Evolutionary conservation across 768 basidiomycete species (phyloP).

Genomic region (Phylloporus scabripes): DNA sequence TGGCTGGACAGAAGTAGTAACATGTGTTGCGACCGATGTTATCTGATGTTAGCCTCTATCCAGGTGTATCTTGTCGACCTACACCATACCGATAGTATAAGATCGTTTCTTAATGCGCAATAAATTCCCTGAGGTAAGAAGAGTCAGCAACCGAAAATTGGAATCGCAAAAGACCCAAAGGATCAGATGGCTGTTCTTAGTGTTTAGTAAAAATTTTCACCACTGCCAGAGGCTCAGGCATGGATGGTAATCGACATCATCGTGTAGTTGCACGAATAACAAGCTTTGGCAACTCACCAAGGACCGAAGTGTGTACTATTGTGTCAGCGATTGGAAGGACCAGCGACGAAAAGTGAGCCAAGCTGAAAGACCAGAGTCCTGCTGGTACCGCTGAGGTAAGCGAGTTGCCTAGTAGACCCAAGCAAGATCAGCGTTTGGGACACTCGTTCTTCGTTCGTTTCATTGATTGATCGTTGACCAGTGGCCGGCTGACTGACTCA

Average conservation of each 20-base stretch:
- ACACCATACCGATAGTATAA: not conserved
- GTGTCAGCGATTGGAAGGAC: not conserved
- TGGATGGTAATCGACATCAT: conserved; percentile 23
- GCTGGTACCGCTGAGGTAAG: not conserved
- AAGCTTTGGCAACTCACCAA: conserved; percentile 2
- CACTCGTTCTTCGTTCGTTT: too few relatives aligned
- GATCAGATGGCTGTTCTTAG: conserved; percentile 34
- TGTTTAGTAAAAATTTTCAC: conserved; percentile 25
- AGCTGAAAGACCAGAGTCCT: too few relatives aligned
- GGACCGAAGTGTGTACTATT: not conserved
- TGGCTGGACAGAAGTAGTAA: conserved; percentile 21
- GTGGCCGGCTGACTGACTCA: too few relatives aligned
- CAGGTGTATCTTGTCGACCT: not conserved
- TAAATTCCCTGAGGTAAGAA: conserved; percentile 2
- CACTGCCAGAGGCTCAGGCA: conserved; percentile 29
- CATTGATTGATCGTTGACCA: too few relatives aligned
- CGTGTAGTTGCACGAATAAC: not conserved
- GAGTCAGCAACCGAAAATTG: conserved; percentile 9
- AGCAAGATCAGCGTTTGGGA: too few relatives aligned
- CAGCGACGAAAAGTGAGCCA: too few relatives aligned
- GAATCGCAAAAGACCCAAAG: not conserved
- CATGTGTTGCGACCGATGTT: not conserved
- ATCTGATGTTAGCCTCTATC: not conserved
- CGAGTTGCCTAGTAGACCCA: too few relatives aligned
- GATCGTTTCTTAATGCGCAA: not conserved